These are phyloP conservation scores for Torulaspora microellipsoides DNA, from an alignment of 805 yeast species.

Conservation along the genomic window DNA sequence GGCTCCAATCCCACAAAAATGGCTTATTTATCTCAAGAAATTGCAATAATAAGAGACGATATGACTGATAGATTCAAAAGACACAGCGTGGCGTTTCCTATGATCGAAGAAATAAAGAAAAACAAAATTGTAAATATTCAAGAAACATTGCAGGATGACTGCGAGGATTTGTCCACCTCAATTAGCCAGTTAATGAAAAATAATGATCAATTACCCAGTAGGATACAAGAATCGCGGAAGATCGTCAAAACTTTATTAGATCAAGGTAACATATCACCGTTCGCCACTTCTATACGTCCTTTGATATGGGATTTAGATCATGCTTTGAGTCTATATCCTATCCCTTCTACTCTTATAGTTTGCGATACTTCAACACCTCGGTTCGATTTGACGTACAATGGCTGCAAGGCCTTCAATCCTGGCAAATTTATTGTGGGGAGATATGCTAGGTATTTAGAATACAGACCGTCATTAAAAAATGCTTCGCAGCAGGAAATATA, in stretches of 20 bases:
- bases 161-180: conserved; percentile 15
- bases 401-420: conserved; percentile 74
- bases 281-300: conserved; percentile 55
- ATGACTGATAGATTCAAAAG: conserved; percentile 64
- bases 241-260: conserved; percentile 76
- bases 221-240: conserved; percentile 57
- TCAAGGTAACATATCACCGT: conserved; percentile 87
- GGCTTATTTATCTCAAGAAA: conserved; percentile 78
- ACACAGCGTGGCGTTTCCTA: conserved; percentile 56
- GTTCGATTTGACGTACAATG: conserved; percentile 74
- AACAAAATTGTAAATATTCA: conserved; percentile 15
- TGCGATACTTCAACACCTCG: conserved; percentile 67
- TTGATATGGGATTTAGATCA: conserved; percentile 68
- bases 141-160: conserved; percentile 19
- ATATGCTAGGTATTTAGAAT: conserved; percentile 67
- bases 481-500: conserved; percentile 46
- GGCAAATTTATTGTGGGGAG: conserved; percentile 49
- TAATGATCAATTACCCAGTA: conserved; percentile 40
- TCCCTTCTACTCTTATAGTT: conserved; percentile 64
- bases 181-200: conserved; percentile 30
- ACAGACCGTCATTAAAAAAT: conserved; percentile 54
- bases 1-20: conserved; percentile 77
- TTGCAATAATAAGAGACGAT: conserved; percentile 70
- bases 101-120: conserved; percentile 33
- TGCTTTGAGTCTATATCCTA: conserved; percentile 64